Evolutionary conservation across 805 yeast species (phyloP).

Genomic region (Kregervanrija delftensis): DNA sequence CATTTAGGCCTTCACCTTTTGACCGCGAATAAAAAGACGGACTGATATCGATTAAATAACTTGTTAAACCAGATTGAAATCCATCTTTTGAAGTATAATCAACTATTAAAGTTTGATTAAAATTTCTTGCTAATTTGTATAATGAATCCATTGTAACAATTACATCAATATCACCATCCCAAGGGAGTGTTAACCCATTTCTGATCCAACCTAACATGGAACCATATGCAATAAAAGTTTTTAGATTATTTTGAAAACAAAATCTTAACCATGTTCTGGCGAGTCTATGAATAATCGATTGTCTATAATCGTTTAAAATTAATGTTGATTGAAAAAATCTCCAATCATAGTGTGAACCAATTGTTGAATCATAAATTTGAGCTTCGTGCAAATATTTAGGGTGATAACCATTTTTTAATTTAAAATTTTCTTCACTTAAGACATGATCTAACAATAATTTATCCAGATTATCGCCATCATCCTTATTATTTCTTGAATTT

Average conservation of each 20-base stretch:
- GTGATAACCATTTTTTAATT: slow-evolving; percentile 9
- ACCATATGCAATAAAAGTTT: slow-evolving; percentile 62
- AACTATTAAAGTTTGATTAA: slow-evolving; percentile 43
- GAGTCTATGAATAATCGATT: slow-evolving; percentile 37
- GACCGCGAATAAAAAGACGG: slow-evolving; percentile 29
- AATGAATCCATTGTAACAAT: slow-evolving; percentile 46
- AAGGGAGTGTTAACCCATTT: slow-evolving; percentile 51
- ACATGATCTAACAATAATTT: background rate
- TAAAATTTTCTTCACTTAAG: slow-evolving; percentile 2
- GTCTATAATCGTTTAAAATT: slow-evolving; percentile 15
- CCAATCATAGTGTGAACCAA: slow-evolving; percentile 43
- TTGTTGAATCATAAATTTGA: slow-evolving; percentile 19
- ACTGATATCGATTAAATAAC: slow-evolving; percentile 28
- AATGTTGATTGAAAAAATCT: slow-evolving; percentile 31
- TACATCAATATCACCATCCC: slow-evolving; percentile 61
- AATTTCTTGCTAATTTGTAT: slow-evolving; percentile 35
- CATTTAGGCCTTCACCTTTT: slow-evolving; percentile 41
- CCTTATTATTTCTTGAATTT: background rate
- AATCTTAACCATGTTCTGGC: slow-evolving; percentile 50
- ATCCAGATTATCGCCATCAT: background rate
- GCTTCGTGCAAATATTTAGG: slow-evolving; percentile 41
- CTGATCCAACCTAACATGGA: slow-evolving; percentile 56
- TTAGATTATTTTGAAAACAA: slow-evolving; percentile 34
- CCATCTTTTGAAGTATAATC: slow-evolving; percentile 26
- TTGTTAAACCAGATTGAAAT: slow-evolving; percentile 24